phyloP scores from a whole-genome alignment of 441 rosid species.

The Kokia cookei region DNA sequence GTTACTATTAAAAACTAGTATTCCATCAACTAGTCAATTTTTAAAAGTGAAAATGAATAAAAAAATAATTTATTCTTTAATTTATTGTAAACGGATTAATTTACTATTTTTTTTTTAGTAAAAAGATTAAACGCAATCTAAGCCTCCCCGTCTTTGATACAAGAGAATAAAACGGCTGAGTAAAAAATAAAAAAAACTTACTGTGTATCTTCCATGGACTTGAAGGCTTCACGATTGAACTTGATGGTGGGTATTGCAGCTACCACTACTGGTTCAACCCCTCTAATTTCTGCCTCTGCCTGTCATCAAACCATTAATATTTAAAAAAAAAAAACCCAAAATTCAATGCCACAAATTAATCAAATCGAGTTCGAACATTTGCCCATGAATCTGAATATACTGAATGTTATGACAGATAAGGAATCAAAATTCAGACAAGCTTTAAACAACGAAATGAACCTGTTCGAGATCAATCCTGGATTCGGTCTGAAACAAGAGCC shows the following conservation, averaged over 20 bases:
- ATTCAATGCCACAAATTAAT: not conserved
- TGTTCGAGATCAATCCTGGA: constrained; percentile 48
- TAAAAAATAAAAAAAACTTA: constrained; percentile 19
- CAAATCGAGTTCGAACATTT: not conserved
- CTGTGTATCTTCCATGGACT: constrained; percentile 54
- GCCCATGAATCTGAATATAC: too few relatives aligned
- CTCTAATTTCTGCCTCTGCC: constrained; percentile 34
- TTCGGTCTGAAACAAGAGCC: constrained; percentile 43
- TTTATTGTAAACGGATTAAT: too few relatives aligned
- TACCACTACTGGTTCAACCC: constrained; percentile 51
- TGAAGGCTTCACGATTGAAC: constrained; percentile 43
- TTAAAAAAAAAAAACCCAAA: not conserved
- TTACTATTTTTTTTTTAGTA: too few relatives aligned
- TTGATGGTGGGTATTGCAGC: constrained; percentile 62
- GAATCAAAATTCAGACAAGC: not conserved
- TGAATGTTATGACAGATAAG: not conserved
- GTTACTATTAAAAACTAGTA: too few relatives aligned
- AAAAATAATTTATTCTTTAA: too few relatives aligned
- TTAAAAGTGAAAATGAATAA: too few relatives aligned
- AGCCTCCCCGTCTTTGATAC: not conserved
- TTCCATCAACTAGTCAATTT: too few relatives aligned
- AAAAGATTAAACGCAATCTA: too few relatives aligned
- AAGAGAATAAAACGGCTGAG: not conserved
- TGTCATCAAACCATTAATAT: constrained; percentile 14
- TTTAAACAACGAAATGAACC: constrained; percentile 21